Evolutionary conservation across 176 grass and related monocot species (phyloP), one percentile per base, ranked within the genome.

Genomic region (Aegilops speltoides): DNA sequence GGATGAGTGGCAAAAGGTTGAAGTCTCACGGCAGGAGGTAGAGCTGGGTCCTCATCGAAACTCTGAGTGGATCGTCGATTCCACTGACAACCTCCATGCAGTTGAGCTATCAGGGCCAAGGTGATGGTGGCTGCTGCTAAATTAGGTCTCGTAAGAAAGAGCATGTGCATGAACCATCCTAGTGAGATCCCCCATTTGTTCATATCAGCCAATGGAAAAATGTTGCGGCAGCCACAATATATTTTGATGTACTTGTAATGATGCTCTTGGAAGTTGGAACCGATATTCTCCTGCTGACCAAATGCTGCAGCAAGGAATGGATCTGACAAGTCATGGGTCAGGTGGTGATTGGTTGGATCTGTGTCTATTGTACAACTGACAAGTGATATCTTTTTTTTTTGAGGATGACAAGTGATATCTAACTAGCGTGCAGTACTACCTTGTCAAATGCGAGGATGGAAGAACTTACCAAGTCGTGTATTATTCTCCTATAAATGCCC

Each of bases 1-100:
- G 92, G 95, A 97, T 48, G 95, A 97, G 83, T 97, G 95, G 95
- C 95, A 97, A 40, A 94, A 92, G 89, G 88, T 94, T 9, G 92
- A 97, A 54, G 91, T 96, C 26, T 88, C 91, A 77, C 84, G 84
- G 48, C 95, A 90, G 60, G 95, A 97, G 77, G 87, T 87, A 3
- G 95, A 97, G 84, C 3, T 92, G 84, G 85, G 82, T 3, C 90
- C 84, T 0, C 90, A 80, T 72, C 85, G 81, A 43, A 87, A 79
- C 56, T 94, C 95, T 0, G 92, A 94, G 62, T 97, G 95, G 95
- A 91, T 97, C 80, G 84, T 94, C 0, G 92, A 97, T 76, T 94
- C 92, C 2, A 94, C 92, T 0, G 90, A 94, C 82, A 97, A 94
- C 23, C 92, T 97, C n/a, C 86, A 92, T 2, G 90, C 92, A 2